phyloP scores from a whole-genome alignment of 108 stramenopile genomes.

The Hondaea fermentalgiana region DNA sequence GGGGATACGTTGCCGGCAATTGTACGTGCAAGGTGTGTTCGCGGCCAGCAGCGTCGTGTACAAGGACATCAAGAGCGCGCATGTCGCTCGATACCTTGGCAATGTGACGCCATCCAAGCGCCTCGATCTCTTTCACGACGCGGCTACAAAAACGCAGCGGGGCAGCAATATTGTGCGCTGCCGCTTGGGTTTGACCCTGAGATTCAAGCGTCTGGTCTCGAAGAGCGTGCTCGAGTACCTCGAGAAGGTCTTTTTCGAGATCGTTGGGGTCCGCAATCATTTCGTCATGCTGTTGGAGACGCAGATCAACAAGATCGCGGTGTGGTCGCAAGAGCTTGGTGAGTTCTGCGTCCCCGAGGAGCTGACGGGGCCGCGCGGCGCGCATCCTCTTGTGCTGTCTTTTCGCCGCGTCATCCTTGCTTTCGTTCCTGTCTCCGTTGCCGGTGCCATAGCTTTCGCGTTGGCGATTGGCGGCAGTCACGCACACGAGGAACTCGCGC shows the following conservation, averaged over 20 bases:
- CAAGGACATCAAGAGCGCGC: neutral
- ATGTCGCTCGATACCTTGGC: neutral
- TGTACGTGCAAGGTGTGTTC: neutral
- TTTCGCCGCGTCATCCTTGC: no score
- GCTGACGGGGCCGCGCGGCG: neutral
- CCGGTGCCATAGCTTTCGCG: neutral
- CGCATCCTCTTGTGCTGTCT: no score
- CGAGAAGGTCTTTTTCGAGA: neutral
- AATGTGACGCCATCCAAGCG: neutral
- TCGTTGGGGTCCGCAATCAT: neutral
- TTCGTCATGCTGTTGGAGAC: neutral
- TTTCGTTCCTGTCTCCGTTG: no score
- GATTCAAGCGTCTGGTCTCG: neutral
- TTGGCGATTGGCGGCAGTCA: neutral
- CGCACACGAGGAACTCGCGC: neutral
- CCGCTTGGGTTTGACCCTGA: no score
- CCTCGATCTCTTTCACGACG: neutral
- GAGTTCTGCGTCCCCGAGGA: neutral
- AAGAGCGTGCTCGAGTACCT: neutral
- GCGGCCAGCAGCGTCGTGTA: neutral
- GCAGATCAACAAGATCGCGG: neutral
- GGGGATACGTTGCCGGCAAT: neutral
- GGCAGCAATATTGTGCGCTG: neutral
- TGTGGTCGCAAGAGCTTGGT: neutral
- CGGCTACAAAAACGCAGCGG: neutral